Conservation (phyloP, 2,329 filamentous ascomycete genomes). For the Aspergillus vadensis region DNA sequence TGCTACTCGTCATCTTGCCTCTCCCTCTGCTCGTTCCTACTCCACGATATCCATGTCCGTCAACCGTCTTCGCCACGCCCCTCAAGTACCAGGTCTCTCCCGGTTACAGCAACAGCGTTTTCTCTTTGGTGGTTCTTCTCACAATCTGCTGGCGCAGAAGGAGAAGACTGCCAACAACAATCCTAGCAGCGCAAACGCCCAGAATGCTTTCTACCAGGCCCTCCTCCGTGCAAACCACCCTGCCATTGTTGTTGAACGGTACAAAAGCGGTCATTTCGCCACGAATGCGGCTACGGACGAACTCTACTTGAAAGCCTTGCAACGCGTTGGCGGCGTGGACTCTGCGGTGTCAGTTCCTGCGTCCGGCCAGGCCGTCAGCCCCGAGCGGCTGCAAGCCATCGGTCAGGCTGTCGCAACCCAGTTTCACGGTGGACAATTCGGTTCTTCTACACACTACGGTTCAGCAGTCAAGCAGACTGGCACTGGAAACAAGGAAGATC, state of each 20-base stretch:
- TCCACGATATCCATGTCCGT: slow-evolving; percentile 37
- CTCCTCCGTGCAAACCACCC: slow-evolving; percentile 91
- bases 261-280: slow-evolving; percentile 83
- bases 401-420: slow-evolving; percentile 79
- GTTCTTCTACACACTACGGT: slow-evolving; percentile 42
- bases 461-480: slow-evolving; percentile 52
- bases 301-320: slow-evolving; percentile 75
- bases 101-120: slow-evolving; percentile 40
- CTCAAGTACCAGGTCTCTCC: slow-evolving; percentile 28
- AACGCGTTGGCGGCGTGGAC: slow-evolving; percentile 56
- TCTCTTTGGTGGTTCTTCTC: slow-evolving; percentile 45
- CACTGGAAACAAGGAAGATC: slow-evolving; percentile 74
- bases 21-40: slow-evolving; percentile 31
- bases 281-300: slow-evolving; percentile 75
- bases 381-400: slow-evolving; percentile 72
- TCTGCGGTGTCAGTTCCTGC: slow-evolving; percentile 25
- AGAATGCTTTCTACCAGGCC: slow-evolving; percentile 92
- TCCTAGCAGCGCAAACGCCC: slow-evolving; percentile 79
- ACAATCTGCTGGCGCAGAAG: slow-evolving; percentile 73
- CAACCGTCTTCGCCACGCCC: slow-evolving; percentile 26
- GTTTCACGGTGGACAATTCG: slow-evolving; percentile 62
- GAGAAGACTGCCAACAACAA: slow-evolving; percentile 94
- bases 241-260: slow-evolving; percentile 85
- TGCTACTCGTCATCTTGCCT: slow-evolving; percentile 16
- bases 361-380: slow-evolving; percentile 48